Conservation (phyloP, 495 filamentous ascomycete species). For the Hypoxylon cercidicola region DNA sequence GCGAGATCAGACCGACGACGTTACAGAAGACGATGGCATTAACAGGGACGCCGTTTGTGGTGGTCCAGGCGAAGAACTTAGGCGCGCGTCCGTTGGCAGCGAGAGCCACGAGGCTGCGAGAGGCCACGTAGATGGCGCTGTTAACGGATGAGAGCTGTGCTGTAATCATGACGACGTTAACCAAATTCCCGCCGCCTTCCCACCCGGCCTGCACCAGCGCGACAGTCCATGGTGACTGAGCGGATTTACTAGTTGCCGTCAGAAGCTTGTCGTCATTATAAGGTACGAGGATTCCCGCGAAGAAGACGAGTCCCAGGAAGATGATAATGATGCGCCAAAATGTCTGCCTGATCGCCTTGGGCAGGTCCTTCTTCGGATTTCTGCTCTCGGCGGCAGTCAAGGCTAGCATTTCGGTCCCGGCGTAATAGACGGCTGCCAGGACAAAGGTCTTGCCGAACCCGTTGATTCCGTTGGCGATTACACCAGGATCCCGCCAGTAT, state of each 20-base stretch:
- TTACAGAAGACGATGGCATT: constrained; percentile 62
- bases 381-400: constrained; percentile 75
- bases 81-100: constrained; percentile 68
- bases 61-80: constrained; percentile 60
- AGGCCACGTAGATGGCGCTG: constrained; percentile 75
- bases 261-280: constrained; percentile 61
- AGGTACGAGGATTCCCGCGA: constrained; percentile 69
- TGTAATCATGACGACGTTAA: constrained; percentile 76
- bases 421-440: constrained; percentile 75
- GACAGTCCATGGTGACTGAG: constrained; percentile 68
- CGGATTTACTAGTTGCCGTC: constrained; percentile 59
- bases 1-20: constrained; percentile 64
- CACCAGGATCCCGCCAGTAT: constrained; percentile 72
- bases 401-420: constrained; percentile 79
- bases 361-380: constrained; percentile 72
- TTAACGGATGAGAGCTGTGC: constrained; percentile 74
- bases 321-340: constrained; percentile 75
- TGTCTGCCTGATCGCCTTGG: constrained; percentile 69
- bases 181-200: constrained; percentile 68
- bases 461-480: constrained; percentile 65
- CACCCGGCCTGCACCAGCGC: constrained; percentile 67
- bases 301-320: constrained; percentile 71
- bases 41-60: constrained; percentile 63
- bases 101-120: constrained; percentile 70
- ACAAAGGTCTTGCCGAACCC: constrained; percentile 76